Base-by-base conservation (phyloP, 331 rosid species). In the Phaseolus coccineus region DNA sequence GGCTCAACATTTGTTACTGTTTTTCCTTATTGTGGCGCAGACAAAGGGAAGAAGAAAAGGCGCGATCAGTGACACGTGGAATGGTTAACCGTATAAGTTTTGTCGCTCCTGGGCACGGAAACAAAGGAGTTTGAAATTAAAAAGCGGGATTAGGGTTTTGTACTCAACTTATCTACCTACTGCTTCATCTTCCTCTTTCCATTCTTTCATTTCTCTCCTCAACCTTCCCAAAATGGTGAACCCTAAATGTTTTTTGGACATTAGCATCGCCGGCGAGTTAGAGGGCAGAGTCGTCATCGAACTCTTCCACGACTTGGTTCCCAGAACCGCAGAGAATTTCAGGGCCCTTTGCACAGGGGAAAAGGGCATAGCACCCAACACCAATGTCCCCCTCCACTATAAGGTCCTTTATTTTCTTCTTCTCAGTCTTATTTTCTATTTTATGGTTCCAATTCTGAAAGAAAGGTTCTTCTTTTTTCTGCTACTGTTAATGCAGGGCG, bases 271-370 rank as follows among this genome's bases (percentile, higher is more conserved):
- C 30, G 97, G 87, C 1, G 97, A 94, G 66, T 80, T 94, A 16
- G 97, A 92, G 57, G 97, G 98, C 0, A 74, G 98, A 44, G 84
- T 94, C 24, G 87, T 85, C 16, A 50, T 85, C 0, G 89, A 85
- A 4, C 87, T 85, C 74, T 85, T 46, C 82, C 71, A 35, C 46
- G 91, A 94, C 48, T 81, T 88, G 8, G 97, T 90, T 14, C 98
- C 98, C 46, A 94, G 87, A 78, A 94, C 96, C 15, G 90, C 96
- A 22, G 93, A 90, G 69, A 94, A 92, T 81, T 94, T 94, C 87
- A 79, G 93, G 70, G 93, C 93, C 76, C 97, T 94, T 24, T 94
- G 98, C 58, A 90, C 94, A 6, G 98, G 97, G 4, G 94, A 90
- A 71, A 92, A 87, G 55, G 96, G 98, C 86, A 74, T 84, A 80